A percentile compares a stretch with the other conserved stretches of the same genome.
phyloP scores from a whole-genome alignment of 208 protist genomes.

The Zelonia costaricensis region DNA sequence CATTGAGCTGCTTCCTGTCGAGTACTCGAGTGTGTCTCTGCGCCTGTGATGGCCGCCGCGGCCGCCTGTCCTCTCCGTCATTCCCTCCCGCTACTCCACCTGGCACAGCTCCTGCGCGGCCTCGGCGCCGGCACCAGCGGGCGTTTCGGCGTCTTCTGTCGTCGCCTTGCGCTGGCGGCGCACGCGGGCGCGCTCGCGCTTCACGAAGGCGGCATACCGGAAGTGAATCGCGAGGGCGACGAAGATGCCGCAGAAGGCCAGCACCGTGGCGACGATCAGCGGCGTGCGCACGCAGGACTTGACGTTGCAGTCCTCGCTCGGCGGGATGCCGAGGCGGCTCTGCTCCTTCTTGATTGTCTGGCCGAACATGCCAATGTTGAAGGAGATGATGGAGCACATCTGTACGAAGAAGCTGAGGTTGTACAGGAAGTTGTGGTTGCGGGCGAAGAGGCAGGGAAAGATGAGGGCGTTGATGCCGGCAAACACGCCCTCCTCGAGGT shows the following conservation, averaged over 20 bases:
- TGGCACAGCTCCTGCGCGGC: not conserved
- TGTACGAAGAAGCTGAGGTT: conserved; percentile 63
- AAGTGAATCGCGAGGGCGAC: conserved; percentile 47
- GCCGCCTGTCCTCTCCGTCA: no score
- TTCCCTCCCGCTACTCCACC: no score
- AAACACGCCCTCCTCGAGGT: conserved; percentile 69
- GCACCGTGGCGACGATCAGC: conserved; percentile 47
- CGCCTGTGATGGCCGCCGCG: no score
- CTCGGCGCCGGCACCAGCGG: not conserved
- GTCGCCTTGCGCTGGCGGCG: not conserved
- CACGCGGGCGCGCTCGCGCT: conserved; percentile 15
- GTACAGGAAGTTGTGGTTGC: conserved; percentile 55
- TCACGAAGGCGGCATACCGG: conserved; percentile 60
- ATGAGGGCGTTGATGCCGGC: conserved; percentile 54
- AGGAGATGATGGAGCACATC: conserved; percentile 53
- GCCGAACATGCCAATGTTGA: conserved; percentile 70
- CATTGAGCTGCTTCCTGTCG: not conserved
- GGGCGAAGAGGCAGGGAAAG: conserved; percentile 57
- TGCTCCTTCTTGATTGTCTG: conserved; percentile 42
- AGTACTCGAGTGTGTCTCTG: no score
- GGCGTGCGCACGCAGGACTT: conserved; percentile 43
- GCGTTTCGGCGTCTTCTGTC: not conserved
- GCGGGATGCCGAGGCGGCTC: conserved; percentile 22
- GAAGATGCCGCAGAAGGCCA: conserved; percentile 33
- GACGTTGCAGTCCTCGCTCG: conserved; percentile 39